Evolutionary conservation across 2,329 filamentous ascomycete species (phyloP), one percentile per base, ranked within the genome.

Genomic region (Calonectria pseudoturangicola): DNA sequence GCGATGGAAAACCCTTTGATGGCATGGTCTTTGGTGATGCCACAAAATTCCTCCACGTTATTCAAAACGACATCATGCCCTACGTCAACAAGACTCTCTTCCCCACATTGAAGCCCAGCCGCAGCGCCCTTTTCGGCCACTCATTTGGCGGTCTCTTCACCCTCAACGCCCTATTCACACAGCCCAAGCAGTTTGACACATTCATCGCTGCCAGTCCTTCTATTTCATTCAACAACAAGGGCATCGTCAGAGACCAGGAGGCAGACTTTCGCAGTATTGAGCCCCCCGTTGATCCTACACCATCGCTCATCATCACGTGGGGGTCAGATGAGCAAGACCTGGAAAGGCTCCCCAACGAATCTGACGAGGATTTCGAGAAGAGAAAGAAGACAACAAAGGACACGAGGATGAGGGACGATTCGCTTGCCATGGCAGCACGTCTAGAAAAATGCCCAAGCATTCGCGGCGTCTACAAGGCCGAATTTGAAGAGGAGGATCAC

Each of bases 91-190:
- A 70, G 2, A 74, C 63, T 12, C 75, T 82, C 12, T 82, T 83
- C 70, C 73, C 78, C 4, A 62, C 80, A 72, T 30, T 87, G 81
- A 69, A 80, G 76, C 81, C 84, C 18, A 77, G 80, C 2, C 82
- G 83, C 28, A 86, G 85, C 62, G 88, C 85, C 0, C 79, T 89
- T 1, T 88, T 85, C 48, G 88, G 87, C 0, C 87, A 89, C 70
- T 89, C 87, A 0, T 88, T 87, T 30, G 87, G 87, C 2, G 88
- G 87, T 0, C 79, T 89, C 0, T 89, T 89, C 58, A 80, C 83
- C 0, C 81, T 89, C 3, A 86, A 88, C 71, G 80, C 84, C 0
- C 80, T 89, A 10, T 85, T 86, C 66, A 85, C 82, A 0, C 79
- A 81, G 4, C 84, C 86, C 0, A 74, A 78, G 1, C 79, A 84